phyloP scores from a whole-genome alignment of 805 yeast genomes.

The Yarrowia yakushimensis region DNA sequence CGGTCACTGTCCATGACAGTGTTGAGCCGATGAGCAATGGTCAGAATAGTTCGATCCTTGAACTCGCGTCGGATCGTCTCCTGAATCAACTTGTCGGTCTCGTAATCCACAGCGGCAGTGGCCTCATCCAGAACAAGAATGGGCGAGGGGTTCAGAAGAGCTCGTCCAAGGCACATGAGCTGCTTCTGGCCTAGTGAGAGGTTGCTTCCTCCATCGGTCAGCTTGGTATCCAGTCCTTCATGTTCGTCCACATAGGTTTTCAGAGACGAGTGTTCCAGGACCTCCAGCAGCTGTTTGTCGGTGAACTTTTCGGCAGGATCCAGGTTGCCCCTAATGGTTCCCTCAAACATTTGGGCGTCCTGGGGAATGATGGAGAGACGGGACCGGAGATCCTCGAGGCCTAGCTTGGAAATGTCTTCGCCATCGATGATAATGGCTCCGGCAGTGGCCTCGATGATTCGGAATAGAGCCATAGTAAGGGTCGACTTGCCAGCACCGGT shows the following conservation, averaged over 20 bases:
- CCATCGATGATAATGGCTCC: slow-evolving; percentile 66
- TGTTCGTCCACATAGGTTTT: slow-evolving; percentile 45
- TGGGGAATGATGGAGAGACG: slow-evolving; percentile 80
- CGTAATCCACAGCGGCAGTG: slow-evolving; percentile 75
- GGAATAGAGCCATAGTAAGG: slow-evolving; percentile 66
- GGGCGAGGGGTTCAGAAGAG: slow-evolving; percentile 63
- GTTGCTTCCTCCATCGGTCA: slow-evolving; percentile 72
- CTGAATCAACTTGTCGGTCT: slow-evolving; percentile 72
- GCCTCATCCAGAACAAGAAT: slow-evolving; percentile 78
- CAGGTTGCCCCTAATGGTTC: slow-evolving; percentile 68
- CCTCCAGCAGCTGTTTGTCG: slow-evolving; percentile 66
- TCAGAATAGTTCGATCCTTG: slow-evolving; percentile 65
- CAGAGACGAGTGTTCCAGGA: slow-evolving; percentile 54
- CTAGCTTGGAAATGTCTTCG: slow-evolving; percentile 58
- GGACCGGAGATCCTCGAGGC: slow-evolving; percentile 64
- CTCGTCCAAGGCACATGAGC: slow-evolving; percentile 72
- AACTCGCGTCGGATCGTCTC: slow-evolving; percentile 68
- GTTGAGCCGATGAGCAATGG: slow-evolving; percentile 81
- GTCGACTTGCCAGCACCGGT: slow-evolving; percentile 89
- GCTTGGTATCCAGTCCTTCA: slow-evolving; percentile 43
- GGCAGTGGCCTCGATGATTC: slow-evolving; percentile 56
- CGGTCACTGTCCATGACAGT: slow-evolving; percentile 78
- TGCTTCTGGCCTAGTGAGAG: slow-evolving; percentile 82
- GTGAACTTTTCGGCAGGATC: slow-evolving; percentile 64
- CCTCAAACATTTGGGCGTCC: slow-evolving; percentile 81